These are phyloP conservation scores for Kazachstania taianensis DNA, from an alignment of 805 yeast species.

Conservation along the genomic window DNA sequence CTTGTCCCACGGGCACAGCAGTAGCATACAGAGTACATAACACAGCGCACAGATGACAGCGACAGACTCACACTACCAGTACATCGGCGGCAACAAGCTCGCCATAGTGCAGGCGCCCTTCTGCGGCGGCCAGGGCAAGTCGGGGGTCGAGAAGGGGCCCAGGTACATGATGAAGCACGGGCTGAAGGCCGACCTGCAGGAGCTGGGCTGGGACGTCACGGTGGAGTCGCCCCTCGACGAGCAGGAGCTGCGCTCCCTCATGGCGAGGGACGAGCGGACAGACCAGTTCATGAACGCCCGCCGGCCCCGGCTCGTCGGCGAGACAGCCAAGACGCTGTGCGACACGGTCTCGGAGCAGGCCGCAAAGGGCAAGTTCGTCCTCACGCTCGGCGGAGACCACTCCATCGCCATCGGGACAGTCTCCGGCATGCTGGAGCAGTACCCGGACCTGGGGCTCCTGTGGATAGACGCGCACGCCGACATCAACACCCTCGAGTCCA, in stretches of 20 bases:
- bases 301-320: constrained; percentile 69
- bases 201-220: constrained; percentile 61
- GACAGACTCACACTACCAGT: constrained; percentile 34
- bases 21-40: not conserved
- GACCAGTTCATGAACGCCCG: constrained; percentile 52
- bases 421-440: constrained; percentile 63
- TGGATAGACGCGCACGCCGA: constrained; percentile 99
- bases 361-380: constrained; percentile 45
- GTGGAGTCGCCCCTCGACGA: constrained; percentile 45
- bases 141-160: constrained; percentile 95
- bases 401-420: constrained; percentile 92
- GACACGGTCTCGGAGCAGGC: constrained; percentile 47
- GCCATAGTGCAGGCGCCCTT: constrained; percentile 86
- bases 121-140: constrained; percentile 89
- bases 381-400: constrained; percentile 94
- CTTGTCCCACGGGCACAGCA: not conserved
- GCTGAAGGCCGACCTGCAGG: constrained; percentile 47
- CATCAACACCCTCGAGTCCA: constrained; percentile 75
- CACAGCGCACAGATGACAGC: not conserved
- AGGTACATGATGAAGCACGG: constrained; percentile 66
- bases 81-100: constrained; percentile 36
- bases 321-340: constrained; percentile 55
- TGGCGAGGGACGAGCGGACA: constrained; percentile 33
- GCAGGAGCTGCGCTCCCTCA: constrained; percentile 33
- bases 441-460: constrained; percentile 80